Evolutionary conservation across 192 early-diverging fungal species (phyloP), one percentile per base, ranked within the genome.

Genomic region (Allomyces javanicus): DNA sequence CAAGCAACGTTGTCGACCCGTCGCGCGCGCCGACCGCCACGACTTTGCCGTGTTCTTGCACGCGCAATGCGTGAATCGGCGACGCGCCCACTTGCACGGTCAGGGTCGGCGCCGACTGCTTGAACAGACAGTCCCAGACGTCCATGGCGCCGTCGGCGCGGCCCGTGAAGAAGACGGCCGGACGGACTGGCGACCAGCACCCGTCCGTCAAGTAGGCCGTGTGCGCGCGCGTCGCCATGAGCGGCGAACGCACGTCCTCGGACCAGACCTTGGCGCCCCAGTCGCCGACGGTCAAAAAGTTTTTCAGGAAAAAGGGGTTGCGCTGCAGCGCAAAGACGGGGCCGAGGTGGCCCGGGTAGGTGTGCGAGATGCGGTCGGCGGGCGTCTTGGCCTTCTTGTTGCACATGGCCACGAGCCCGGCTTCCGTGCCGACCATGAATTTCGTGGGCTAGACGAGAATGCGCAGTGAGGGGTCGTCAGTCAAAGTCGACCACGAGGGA

Each of bases 321-420:
- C 82, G 66, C 77, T 83, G 33, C 61, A 33, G 21, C 4, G 19
- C 25, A 65, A 21, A 43, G 23, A 84, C 73, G 10, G 81, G 81
- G 1, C 81, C 81, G 63, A 83, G 77, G 64, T 84, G 82, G 7
- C 77, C 81, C 5, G 81, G 79, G 64, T 78, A 82, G 7, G 77
- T 73, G 66, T 84, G 82, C 27, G 78, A 78, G 50, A 84, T 84
- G 66, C 79, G 78, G 63, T 84, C 82, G 9, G 67, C 63, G 19
- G 82, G 77, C 55, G 78, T 81, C 67, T 84, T 84, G 9, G 78
- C 81, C 45, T 84, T 84, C 68, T 83, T 83, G 70, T 84, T 84
- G 71, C 82, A 84, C 77, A 83, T 80, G 68, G 79, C 79, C 22
- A 81, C 71, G 43, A 74, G 70, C n/a, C 82, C 82, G 65, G 82